These are phyloP conservation scores for Acacia confusa DNA, from an alignment of 306 rosid species.

Conservation along the genomic window DNA sequence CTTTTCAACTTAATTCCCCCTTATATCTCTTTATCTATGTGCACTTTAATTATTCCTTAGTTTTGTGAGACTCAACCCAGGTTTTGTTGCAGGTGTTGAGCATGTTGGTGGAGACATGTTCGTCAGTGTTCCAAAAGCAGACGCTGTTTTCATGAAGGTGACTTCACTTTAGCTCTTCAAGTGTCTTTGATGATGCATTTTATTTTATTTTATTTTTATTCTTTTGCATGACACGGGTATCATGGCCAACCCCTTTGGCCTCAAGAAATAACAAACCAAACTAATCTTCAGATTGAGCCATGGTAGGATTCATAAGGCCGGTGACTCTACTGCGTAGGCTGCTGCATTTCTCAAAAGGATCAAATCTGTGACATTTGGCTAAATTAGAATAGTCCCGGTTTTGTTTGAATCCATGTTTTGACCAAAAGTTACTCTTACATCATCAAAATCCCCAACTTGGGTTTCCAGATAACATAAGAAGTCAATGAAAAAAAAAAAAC, in stretches of 20 bases:
- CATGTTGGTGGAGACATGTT: slow-evolving; percentile 99
- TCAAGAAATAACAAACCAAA: too few relatives aligned
- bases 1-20: background rate
- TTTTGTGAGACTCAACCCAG: background rate
- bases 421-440: background rate
- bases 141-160: slow-evolving; percentile 94
- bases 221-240: too few relatives aligned
- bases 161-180: background rate
- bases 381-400: background rate
- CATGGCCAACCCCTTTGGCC: too few relatives aligned
- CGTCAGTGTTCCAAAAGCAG: slow-evolving; percentile 77
- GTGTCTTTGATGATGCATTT: background rate
- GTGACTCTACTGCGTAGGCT: too few relatives aligned
- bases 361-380: too few relatives aligned
- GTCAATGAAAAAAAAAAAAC: background rate
- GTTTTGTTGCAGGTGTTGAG: slow-evolving; percentile 66
- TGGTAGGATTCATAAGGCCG: too few relatives aligned
- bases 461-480: background rate
- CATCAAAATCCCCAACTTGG: background rate
- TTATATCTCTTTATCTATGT: background rate
- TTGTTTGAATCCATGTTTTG: background rate
- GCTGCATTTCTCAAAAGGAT: too few relatives aligned
- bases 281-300: too few relatives aligned
- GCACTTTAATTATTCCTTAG: background rate
- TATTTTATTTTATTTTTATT: too few relatives aligned